These are phyloP conservation scores for Leptographium flavum DNA, from an alignment of 2,329 filamentous ascomycete species.

Conservation along the genomic window DNA sequence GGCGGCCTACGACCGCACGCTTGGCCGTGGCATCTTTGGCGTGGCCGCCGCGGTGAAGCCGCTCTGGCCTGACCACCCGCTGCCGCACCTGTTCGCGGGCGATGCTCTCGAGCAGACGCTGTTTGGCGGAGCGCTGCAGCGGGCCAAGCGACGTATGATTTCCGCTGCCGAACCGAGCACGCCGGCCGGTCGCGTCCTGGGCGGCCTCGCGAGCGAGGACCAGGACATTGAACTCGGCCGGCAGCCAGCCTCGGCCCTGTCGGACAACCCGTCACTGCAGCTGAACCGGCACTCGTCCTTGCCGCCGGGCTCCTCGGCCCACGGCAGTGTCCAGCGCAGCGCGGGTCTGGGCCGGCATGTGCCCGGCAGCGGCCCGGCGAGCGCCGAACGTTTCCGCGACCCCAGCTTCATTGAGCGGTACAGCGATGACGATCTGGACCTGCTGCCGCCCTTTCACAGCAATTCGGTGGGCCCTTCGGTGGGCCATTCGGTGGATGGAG, in stretches of 20 bases:
- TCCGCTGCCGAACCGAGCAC: slow-evolving; percentile 5
- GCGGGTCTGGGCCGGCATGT: slow-evolving; percentile 16
- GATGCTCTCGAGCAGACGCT: slow-evolving; percentile 6
- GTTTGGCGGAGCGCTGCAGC: slow-evolving; percentile 7
- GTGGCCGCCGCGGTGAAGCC: slow-evolving; percentile 4
- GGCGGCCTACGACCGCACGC: slow-evolving; percentile 6
- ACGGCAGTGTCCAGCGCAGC: slow-evolving; percentile 18
- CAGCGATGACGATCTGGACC: slow-evolving; percentile 8
- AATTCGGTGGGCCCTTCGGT: too few relatives aligned
- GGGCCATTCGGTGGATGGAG: too few relatives aligned
- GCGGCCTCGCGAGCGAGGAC: slow-evolving; percentile 10
- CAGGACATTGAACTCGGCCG: slow-evolving; percentile 47
- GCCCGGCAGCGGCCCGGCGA: slow-evolving; percentile 20
- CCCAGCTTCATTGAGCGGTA: slow-evolving; percentile 11
- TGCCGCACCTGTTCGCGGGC: slow-evolving; percentile 7
- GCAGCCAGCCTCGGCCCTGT: slow-evolving; percentile 49
- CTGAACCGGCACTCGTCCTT: slow-evolving; percentile 37
- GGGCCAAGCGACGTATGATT: slow-evolving; percentile 4
- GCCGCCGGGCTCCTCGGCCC: slow-evolving; percentile 26
- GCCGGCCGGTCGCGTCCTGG: slow-evolving; percentile 3
- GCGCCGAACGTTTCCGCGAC: slow-evolving; percentile 6
- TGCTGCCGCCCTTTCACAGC: background rate
- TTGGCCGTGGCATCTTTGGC: slow-evolving; percentile 12
- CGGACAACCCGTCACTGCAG: slow-evolving; percentile 40
- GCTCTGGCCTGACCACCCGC: slow-evolving; percentile 3